Percentiles rank a stretch among this genome's conserved stretches.
These are phyloP conservation scores for Aspergillus pseudoterreus DNA, from an alignment of 2,329 filamentous ascomycete species.

Conservation along the genomic window DNA sequence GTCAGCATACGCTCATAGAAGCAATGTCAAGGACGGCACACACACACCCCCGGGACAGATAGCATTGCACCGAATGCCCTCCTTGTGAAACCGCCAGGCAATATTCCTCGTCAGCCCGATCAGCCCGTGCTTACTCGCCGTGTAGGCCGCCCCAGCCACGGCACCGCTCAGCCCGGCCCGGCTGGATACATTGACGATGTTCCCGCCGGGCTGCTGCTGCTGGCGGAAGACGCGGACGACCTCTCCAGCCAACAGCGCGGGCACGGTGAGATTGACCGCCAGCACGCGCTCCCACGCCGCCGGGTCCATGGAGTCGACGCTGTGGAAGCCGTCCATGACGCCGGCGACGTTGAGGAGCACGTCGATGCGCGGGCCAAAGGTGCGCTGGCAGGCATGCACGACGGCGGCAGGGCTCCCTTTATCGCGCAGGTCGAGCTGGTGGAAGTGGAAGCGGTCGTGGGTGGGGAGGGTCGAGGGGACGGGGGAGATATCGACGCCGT, in stretches of 20 bases:
- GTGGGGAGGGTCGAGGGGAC: neutral
- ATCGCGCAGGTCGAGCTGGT: neutral
- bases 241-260: slow-evolving; percentile 44
- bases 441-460: neutral
- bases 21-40: no score
- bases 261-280: slow-evolving; percentile 42
- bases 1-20: no score
- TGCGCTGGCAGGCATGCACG: neutral
- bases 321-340: slow-evolving; percentile 36
- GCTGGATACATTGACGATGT: slow-evolving; percentile 43
- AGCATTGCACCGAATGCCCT: slow-evolving; percentile 46
- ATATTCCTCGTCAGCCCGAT: slow-evolving; percentile 35
- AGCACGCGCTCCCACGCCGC: slow-evolving; percentile 41
- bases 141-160: slow-evolving; percentile 42
- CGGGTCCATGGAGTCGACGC: slow-evolving; percentile 27
- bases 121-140: slow-evolving; percentile 40
- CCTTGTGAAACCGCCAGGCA: slow-evolving; percentile 44
- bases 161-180: slow-evolving; percentile 35
- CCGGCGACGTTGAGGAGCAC: slow-evolving; percentile 47
- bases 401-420: neutral
- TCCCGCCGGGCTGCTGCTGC: neutral
- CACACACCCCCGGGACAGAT: slow-evolving; percentile 38
- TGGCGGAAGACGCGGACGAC: slow-evolving; percentile 27
- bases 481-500: no score
- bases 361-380: slow-evolving; percentile 25